Base-by-base conservation (phyloP, 805 yeast species). In the Metschnikowia lachancei region DNA sequence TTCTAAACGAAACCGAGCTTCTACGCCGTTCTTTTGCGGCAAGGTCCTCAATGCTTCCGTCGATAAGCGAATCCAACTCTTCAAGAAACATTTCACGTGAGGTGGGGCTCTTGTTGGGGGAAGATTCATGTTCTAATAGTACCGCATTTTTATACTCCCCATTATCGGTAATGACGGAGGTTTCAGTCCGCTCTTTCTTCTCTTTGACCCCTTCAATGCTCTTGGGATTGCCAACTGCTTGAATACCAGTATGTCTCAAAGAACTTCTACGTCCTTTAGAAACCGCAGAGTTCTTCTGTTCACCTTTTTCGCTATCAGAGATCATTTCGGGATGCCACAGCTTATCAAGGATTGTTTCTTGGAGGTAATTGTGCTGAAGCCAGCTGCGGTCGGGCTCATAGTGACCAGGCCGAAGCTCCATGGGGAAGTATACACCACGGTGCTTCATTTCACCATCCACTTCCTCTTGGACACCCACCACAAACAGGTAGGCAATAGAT, bases 371-470 rank as follows among this genome's bases (percentile, higher is more conserved):
- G 5, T 52, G 60, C 45, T 56, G 62, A 18, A 57, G 49, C 66
- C 69, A 63, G 36, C 64, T 56, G 4, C 58, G 62, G 41, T 60
- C 61, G 6, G 47, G 36, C 4, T 67, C 67, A 11, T 53, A 47
- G 39, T 61, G 56, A 29, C 61, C 58, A 1, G 63, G 63, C 29
- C 51, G 50, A 10, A 64, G 57, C 18, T 59, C 59, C 14, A 63
- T 55, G 1, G 77, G 77, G 46, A 69, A 70, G 49, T 71, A 71
- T 2, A 69, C 53, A 1, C 68, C 55, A 3, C 58, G 51, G 29
- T 54, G 58, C 2, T 37, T 49, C 49, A 60, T 48, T 5, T 39
- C 39, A 28, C 49, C 43, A 7, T 28, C 33, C 10, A 45, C 33
- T n/a, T 55, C 54, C 19, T 57, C 58, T 51, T 56, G 58, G 14